Percentiles rank a stretch among this genome's conserved stretches.
Evolutionary conservation across 2,329 filamentous ascomycete species (phyloP).

Genomic region (Aspergillus sp.): DNA sequence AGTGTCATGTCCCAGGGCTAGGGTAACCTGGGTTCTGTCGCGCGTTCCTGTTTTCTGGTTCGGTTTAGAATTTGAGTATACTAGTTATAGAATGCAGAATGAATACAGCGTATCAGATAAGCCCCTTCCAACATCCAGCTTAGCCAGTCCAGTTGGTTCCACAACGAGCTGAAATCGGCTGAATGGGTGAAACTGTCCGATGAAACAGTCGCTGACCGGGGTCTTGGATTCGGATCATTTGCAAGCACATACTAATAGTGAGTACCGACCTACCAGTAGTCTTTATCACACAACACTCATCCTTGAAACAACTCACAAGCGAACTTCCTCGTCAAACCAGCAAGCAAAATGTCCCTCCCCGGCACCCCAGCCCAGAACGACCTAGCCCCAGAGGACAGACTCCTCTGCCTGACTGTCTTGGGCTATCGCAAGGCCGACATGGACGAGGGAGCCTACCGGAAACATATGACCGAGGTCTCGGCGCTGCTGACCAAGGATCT

Average conservation of each 20-base stretch:
- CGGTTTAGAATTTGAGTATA: background rate
- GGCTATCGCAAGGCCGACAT: conserved; percentile 55
- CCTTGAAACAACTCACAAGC: background rate
- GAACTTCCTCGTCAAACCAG: background rate
- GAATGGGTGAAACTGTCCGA: conserved; percentile 6
- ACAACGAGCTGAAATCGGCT: background rate
- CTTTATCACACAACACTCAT: too few relatives aligned
- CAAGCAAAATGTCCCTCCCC: conserved; percentile 6
- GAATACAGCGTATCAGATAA: too few relatives aligned
- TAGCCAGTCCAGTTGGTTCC: background rate
- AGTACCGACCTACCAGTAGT: too few relatives aligned
- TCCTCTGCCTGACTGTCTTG: conserved; percentile 54
- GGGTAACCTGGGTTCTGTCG: background rate
- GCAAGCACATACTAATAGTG: too few relatives aligned
- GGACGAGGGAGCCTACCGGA: conserved; percentile 53
- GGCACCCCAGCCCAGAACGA: background rate
- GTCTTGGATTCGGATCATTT: conserved; percentile 12
- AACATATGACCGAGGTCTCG: conserved; percentile 54
- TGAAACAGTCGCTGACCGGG: background rate
- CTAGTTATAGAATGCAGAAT: too few relatives aligned
- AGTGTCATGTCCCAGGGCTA: background rate
- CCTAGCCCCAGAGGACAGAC: background rate
- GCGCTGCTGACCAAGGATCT: conserved; percentile 54
- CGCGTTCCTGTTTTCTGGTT: background rate
- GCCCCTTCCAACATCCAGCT: too few relatives aligned